These are phyloP conservation scores for Chlamydomonas incerta DNA, from an alignment of 139 green algal species.

Conservation along the genomic window DNA sequence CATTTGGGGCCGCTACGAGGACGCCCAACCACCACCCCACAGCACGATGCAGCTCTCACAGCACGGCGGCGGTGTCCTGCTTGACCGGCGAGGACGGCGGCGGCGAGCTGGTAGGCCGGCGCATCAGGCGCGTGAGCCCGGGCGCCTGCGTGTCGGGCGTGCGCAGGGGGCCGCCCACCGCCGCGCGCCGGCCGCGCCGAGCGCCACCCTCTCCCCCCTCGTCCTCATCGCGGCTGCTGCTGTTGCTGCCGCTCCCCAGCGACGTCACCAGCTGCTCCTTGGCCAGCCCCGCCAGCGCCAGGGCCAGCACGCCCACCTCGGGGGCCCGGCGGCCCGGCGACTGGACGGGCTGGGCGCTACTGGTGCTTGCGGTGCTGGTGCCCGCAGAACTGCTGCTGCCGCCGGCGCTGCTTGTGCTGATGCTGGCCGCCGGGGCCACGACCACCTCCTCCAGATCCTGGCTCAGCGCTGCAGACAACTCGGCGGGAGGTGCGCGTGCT, in stretches of 20 bases:
- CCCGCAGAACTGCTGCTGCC: no score
- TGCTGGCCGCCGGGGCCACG: no score
- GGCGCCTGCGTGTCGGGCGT: not conserved
- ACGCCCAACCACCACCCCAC: no score
- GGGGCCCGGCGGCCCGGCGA: no score
- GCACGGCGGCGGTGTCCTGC: not conserved
- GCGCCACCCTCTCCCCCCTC: not conserved
- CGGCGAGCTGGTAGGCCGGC: not conserved
- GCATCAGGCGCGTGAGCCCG: constrained; percentile 2
- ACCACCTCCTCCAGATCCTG: not conserved
- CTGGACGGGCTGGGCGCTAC: no score
- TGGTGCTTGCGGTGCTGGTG: not conserved
- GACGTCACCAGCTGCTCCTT: no score
- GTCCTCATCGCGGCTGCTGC: not conserved
- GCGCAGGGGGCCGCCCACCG: not conserved
- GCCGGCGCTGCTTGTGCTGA: no score
- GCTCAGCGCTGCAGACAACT: not conserved
- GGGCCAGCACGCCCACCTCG: no score
- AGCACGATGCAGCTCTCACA: no score
- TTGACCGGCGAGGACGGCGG: not conserved
- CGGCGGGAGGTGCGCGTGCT: no score
- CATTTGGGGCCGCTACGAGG: no score
- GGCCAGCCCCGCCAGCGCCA: no score
- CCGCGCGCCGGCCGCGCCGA: not conserved
- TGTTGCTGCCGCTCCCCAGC: not conserved